Base-by-base conservation (phyloP, 1,139 yeast genomes). In the Blastobotrys aristatus region DNA sequence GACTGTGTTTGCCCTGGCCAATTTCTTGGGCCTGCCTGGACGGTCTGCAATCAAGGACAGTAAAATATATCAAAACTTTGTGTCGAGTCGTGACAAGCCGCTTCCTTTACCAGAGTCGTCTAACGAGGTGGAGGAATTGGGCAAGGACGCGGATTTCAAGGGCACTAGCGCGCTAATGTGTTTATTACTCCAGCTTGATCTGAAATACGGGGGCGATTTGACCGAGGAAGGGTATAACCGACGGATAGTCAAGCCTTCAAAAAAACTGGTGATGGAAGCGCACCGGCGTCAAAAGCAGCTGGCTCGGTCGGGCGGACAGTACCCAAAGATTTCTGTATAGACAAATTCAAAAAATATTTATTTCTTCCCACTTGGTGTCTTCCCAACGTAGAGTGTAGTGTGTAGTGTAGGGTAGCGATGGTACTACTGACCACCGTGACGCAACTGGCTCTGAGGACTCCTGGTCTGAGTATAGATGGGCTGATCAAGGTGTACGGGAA, bases 211-310 rank as follows among this genome's bases (percentile, higher is more conserved):
- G 31, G 44, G 44, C 16, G 43, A 30, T 18, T 18, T 41, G 17
- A 41, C 27, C 4, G 44, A 41, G n/a, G 46, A 42, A 27, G 46
- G 46, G 6, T 42, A 42, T 27, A 42, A 42, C 21, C 37, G 44
- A 8, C 30, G 44, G 10, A 41, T 41, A 13, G 35, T 41, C n/a
- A 41, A 41, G 24, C 44, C 44, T 2, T 41, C 44, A 2, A 21
- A 29, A 14, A 32, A 33, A 22, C 17, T 41, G 33, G 44, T 41
- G 21, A 32, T 41, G 44, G 44, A 41, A 17, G 44, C 44, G 13
- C 44, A 41, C 17, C 30, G 39, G 3, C 30, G 44, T 3, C 44
- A 41, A 26, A 21, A 33, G 20, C 38, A 41, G 17, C 24, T 41
- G 21, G 32, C 30, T 10, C 29, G 39, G 22, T 32, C 38, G 7